Evolutionary conservation across 169 alveolate species (phyloP), one percentile per base, ranked within the genome.

Genomic region (Plasmodium relictum): DNA sequence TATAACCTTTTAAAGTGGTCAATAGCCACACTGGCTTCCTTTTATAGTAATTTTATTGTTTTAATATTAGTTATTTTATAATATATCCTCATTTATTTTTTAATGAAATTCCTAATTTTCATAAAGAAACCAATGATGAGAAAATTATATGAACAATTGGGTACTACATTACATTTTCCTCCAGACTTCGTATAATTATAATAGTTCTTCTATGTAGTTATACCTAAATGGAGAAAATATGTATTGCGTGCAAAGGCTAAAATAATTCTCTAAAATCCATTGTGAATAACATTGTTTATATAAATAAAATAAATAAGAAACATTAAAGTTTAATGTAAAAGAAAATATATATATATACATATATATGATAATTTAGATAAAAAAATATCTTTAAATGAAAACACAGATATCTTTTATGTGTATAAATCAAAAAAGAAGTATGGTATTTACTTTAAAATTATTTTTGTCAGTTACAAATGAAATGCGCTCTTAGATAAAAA

Each of bases 191-290:
- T 31, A 26, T 63, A n/a, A 8, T 52, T 44, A 68, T 41, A 80
- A 66, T 65, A 80, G 48, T 52, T 45, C 16, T 80, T 10, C 39
- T 80, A 22, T 80, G 65, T 56, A 72, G 65, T 66, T 80, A 66
- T 45, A 65, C 83, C 22, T 56, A 22, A 41, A 61, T 80, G 58
- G 90, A 80, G 20, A 92, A 92, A 45, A 92, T 41, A 92, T 92
- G 93, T 92, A 93, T 18, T 66, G 73, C 52, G 80, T 80, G 20
- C 83, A 80, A 42, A 80, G 83, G 22, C 24, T 80, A 66, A 72
- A 80, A 62, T 80, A 80, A 44, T 80, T 65, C 20, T 16, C 80
- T 14, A 52, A 80, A 68, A 48, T 66, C 24, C 8, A 31, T 58
- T 6, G 50, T 65, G 73, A 65, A 50, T 31, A 62, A 20, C 10